Base-by-base conservation (phyloP, 352 stramenopile species). In the Pseudoperonospora humuli region DNA sequence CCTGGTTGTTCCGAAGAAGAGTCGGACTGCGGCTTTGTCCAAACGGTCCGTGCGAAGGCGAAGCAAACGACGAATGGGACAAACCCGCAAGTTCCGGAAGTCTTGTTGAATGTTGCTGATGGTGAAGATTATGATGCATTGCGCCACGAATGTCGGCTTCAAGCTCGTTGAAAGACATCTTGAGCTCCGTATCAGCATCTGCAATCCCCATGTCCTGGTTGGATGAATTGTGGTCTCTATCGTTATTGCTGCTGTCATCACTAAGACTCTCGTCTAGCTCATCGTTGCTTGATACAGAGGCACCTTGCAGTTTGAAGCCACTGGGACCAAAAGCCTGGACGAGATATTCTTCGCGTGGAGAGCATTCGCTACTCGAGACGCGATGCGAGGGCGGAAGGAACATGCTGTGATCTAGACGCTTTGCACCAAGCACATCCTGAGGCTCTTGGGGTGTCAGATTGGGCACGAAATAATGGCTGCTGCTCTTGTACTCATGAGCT, bases 271-370 rank as follows among this genome's bases (percentile, higher is more conserved):
- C 49, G 14, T 64, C 53, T 17, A 61, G n/a, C 5, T 68, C 59
- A 23, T 55, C 45, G 32, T 55, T 57, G 18, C 44, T 64, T 33
- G 59, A 49, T 21, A 55, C 42, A n/a, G 50, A 54, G 11, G 44
- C 39, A 21, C 39, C 39, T 32, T 70, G 54, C 11, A 87, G 40
- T 42, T 74, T 78, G 41, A 87, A 74, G 1, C 67, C 59, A 23
- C 57, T 57, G 3, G 75, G 72, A 7, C 75, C 68, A 40, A 87
- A 87, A 5, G 75, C 75, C 3, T 75, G 75, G n/a, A 87, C 61
- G 23, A 87, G 64, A 39, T 70, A 81, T 26, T 83, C 73, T 52
- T 87, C 75, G 0, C 75, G 66, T 10, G 75, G 75, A 24, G 73
- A 83, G 17, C 61, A 78, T n/a, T 84, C 66, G 14, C 32, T 64